Percentiles rank a stretch among this genome's conserved stretches.
Evolutionary conservation across 768 basidiomycete species (phyloP).

Genomic region (Leccinum ochraceum): DNA sequence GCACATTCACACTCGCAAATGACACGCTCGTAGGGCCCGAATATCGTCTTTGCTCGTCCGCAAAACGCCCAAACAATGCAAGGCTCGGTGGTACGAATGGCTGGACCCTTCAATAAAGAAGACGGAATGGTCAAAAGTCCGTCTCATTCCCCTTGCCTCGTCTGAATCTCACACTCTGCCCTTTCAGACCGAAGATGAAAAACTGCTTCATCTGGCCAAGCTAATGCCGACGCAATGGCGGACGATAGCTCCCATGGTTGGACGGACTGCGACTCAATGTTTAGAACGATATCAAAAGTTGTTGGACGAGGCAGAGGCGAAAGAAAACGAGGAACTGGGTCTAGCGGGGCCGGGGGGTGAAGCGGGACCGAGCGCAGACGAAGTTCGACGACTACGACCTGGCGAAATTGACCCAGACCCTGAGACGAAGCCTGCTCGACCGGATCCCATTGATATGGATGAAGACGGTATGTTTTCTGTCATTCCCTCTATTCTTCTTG

Average conservation of each 20-base stretch:
- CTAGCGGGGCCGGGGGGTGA: conserved; percentile 81
- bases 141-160: conserved; percentile 9
- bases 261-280: conserved; percentile 96
- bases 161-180: not conserved
- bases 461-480: conserved; percentile 76
- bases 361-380: conserved; percentile 86
- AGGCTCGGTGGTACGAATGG: conserved; percentile 99
- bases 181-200: conserved; percentile 92
- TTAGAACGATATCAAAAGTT: conserved; percentile 98
- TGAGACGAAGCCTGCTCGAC: conserved; percentile 96
- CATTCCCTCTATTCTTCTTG: not conserved
- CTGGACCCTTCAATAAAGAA: conserved; percentile 99
- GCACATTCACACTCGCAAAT: not conserved
- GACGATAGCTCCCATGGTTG: conserved; percentile 97
- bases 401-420: conserved; percentile 99
- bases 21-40: conserved; percentile 67
- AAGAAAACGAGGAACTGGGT: conserved; percentile 94
- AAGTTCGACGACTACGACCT: conserved; percentile 83
- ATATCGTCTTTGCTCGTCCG: conserved; percentile 97
- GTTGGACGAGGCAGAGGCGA: conserved; percentile 94
- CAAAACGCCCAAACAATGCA: conserved; percentile 99
- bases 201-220: conserved; percentile 95
- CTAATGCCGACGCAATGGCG: conserved; percentile 99
- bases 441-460: conserved; percentile 99
- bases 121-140: conserved; percentile 98